Evolutionary conservation across 2,329 filamentous ascomycete species (phyloP), one percentile per base, ranked within the genome.

Genomic region (Exophiala bonariae): DNA sequence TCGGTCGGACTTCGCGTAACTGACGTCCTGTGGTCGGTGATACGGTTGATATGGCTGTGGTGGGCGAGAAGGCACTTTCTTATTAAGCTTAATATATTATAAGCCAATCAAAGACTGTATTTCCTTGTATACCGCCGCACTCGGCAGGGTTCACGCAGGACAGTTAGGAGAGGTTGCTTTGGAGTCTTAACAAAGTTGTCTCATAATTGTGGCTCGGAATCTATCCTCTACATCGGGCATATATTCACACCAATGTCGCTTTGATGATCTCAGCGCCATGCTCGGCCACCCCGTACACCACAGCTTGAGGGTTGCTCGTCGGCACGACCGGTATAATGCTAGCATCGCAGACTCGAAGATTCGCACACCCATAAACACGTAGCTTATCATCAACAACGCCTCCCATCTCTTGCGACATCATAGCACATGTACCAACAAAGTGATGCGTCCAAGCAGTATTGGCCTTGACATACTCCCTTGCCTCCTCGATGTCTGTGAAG

Each of bases 301-400:
- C 61, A 7, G 60, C 56, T 51, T 64, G 60, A n/a, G 67, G 64
- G 56, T 69, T 66, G 1, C 62, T 63, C 11, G 59, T 52, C 8
- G 63, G 61, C 20, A 66, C 45, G 13, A 67, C 41, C 1, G 64
- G 63, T 22, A 67, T 57, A 26, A 63, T 50, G 51, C 61, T 63
- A 2, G 62, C 62, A 37, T 66, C 64, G 8, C 62, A 59, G 3
- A 67, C 58, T 3, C 65, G 49, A 40, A 66, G 28, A 14, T 57
- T 58, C 2, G 45, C 39, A 1, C 61, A 57, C 3, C 63, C 64
- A 40, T 66, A 61, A 2, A 64, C 62, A 39, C 19, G 52, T 33
- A 61, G 41, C 3, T 59, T 49, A 10, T 54, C 40, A 48, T 63
- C 58, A 1, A 69, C 60, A 3, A 66, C 65, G 0, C 63, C 64